A percentile compares a stretch with the other conserved stretches of the same genome.
phyloP scores from a whole-genome alignment of 257 asterid species.

The Nicotiana undulata region DNA sequence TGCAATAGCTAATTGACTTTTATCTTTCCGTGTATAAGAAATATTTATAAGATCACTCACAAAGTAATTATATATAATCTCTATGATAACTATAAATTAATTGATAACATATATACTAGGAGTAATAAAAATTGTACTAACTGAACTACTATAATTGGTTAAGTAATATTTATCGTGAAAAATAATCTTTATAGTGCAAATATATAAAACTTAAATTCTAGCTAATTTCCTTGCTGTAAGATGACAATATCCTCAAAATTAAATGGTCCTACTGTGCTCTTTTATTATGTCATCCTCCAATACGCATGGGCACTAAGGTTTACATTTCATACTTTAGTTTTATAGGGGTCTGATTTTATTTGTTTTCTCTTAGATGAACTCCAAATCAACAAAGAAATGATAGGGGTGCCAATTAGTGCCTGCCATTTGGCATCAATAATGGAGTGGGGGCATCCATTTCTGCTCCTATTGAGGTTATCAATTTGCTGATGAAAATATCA shows the following conservation, averaged over 20 bases:
- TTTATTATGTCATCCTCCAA: conserved; percentile 18
- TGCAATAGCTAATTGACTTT: not conserved
- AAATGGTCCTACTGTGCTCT: not conserved
- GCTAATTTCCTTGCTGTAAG: not conserved
- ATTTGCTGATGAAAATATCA: not conserved
- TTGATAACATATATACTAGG: too few relatives aligned
- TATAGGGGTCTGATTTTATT: not conserved
- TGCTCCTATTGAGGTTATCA: not conserved
- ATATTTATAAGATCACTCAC: too few relatives aligned
- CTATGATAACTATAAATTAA: too few relatives aligned
- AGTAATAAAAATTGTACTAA: too few relatives aligned
- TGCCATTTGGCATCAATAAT: not conserved
- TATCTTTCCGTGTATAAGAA: too few relatives aligned
- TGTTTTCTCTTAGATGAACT: not conserved
- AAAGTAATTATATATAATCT: too few relatives aligned
- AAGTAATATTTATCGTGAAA: too few relatives aligned
- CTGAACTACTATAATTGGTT: too few relatives aligned
- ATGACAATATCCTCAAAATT: not conserved
- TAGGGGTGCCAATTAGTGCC: not conserved
- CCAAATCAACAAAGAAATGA: conserved; percentile 8
- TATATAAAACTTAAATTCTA: not conserved
- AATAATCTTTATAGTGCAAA: too few relatives aligned
- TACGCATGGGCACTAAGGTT: conserved; percentile 1
- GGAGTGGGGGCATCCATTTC: conserved; percentile 5
- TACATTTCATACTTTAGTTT: conserved; percentile 15